Conservation (phyloP, 768 basidiomycete genomes). For the Suillus plorans region DNA sequence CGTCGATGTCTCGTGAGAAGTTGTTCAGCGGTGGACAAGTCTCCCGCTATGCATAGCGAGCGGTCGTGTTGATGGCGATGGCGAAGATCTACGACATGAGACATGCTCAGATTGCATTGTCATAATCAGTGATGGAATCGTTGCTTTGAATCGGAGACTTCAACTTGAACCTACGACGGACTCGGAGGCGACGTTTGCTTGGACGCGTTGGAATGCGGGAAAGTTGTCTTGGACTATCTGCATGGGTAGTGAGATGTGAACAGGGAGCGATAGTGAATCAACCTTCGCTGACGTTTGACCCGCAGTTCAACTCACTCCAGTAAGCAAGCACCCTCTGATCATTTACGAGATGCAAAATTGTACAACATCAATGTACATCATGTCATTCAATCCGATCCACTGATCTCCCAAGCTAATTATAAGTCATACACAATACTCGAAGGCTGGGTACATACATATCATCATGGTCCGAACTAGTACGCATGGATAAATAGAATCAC, state of each 20-base stretch:
- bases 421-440: slow-evolving; percentile 9
- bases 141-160: background rate
- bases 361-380: background rate
- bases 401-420: background rate
- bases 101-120: background rate
- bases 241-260: background rate
- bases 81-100: background rate
- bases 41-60: background rate
- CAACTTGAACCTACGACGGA: background rate
- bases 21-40: background rate
- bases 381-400: background rate
- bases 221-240: background rate
- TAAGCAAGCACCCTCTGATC: background rate
- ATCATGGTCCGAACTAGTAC: slow-evolving; percentile 13
- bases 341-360: background rate
- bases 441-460: slow-evolving; percentile 21
- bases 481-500: slow-evolving; percentile 21
- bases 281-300: background rate
- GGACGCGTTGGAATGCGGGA: background rate
- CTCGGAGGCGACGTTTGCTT: background rate
- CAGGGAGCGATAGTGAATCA: background rate
- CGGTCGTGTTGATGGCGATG: background rate
- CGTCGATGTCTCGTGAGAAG: background rate
- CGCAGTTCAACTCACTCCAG: background rate
- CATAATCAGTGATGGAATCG: background rate